phyloP scores from a whole-genome alignment of 2,329 filamentous ascomycete species.

The Cladosporium colombiae region DNA sequence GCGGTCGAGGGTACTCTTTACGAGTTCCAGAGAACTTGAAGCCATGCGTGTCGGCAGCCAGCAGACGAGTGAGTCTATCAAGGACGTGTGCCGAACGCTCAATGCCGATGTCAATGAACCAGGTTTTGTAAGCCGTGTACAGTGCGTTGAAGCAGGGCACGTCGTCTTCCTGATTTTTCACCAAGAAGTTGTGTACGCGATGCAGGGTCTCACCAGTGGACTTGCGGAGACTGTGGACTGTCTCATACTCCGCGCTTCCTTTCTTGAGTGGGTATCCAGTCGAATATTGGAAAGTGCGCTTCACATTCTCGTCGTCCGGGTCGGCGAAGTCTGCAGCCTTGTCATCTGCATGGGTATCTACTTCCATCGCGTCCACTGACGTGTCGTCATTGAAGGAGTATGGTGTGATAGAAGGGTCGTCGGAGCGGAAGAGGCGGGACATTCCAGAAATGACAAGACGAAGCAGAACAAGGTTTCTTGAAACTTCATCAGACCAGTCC shows the following conservation, averaged over 20 bases:
- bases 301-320: slow-evolving; percentile 77
- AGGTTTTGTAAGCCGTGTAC: slow-evolving; percentile 89
- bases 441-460: slow-evolving; percentile 88
- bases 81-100: slow-evolving; percentile 92
- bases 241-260: slow-evolving; percentile 65
- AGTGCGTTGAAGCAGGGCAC: slow-evolving; percentile 92
- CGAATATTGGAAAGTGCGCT: slow-evolving; percentile 84
- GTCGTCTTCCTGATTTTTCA: slow-evolving; percentile 85
- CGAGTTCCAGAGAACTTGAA: slow-evolving; percentile 93
- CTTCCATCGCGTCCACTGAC: slow-evolving; percentile 42
- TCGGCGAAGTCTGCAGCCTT: slow-evolving; percentile 60
- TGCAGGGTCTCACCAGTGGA: slow-evolving; percentile 79
- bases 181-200: slow-evolving; percentile 80
- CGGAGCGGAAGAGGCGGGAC: slow-evolving; percentile 82
- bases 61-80: slow-evolving; percentile 80
- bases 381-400: slow-evolving; percentile 54
- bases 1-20: slow-evolving; percentile 86
- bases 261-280: slow-evolving; percentile 78
- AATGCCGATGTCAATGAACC: slow-evolving; percentile 97
- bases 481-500: slow-evolving; percentile 97
- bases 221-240: slow-evolving; percentile 79
- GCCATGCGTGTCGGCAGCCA: slow-evolving; percentile 81
- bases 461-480: slow-evolving; percentile 82
- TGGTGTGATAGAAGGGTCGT: slow-evolving; percentile 42
- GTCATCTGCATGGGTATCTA: slow-evolving; percentile 35